These are phyloP conservation scores for Yamadazyma sp. DNA, from an alignment of 805 yeast species.

Conservation along the genomic window DNA sequence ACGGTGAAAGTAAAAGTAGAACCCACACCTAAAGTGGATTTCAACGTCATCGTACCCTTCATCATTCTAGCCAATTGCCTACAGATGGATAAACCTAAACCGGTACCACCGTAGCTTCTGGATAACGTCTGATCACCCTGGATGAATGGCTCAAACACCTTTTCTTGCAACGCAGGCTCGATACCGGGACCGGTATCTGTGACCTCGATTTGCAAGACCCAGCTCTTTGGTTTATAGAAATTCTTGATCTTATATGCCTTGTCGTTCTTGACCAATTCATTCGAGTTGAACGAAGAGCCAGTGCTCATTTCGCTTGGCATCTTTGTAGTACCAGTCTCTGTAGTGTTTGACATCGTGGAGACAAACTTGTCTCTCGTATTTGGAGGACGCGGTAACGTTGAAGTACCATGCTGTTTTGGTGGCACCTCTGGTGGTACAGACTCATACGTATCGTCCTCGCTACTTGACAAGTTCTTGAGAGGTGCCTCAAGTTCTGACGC, in stretches of 20 bases:
- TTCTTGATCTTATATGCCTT: slow-evolving; percentile 35
- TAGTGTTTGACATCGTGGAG: slow-evolving; percentile 2
- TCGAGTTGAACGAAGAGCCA: slow-evolving; percentile 16
- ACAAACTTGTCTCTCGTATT: slow-evolving; percentile 13
- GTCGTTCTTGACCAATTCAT: slow-evolving; percentile 36
- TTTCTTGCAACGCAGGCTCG: slow-evolving; percentile 72
- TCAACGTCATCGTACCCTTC: slow-evolving; percentile 79
- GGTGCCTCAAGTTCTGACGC: neutral
- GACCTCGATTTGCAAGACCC: slow-evolving; percentile 72
- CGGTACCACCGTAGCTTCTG: slow-evolving; percentile 93
- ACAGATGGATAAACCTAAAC: slow-evolving; percentile 86
- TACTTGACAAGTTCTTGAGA: neutral
- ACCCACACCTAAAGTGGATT: slow-evolving; percentile 78
- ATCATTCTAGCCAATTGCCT: slow-evolving; percentile 86
- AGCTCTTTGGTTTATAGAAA: slow-evolving; percentile 40
- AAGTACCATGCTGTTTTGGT: slow-evolving; percentile 1
- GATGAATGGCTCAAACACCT: slow-evolving; percentile 93
- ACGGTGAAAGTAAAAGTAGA: slow-evolving; percentile 80
- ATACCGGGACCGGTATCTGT: slow-evolving; percentile 95
- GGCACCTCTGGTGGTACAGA: slow-evolving; percentile 7
- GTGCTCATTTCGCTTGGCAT: slow-evolving; percentile 15
- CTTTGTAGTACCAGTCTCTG: slow-evolving; percentile 13
- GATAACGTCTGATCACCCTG: slow-evolving; percentile 96
- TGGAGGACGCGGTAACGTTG: slow-evolving; percentile 15
- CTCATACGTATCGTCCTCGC: slow-evolving; percentile 4